Evolutionary conservation across 1,284 basidiomycete species (phyloP).

Genomic region (Boletus semigastroideus): DNA sequence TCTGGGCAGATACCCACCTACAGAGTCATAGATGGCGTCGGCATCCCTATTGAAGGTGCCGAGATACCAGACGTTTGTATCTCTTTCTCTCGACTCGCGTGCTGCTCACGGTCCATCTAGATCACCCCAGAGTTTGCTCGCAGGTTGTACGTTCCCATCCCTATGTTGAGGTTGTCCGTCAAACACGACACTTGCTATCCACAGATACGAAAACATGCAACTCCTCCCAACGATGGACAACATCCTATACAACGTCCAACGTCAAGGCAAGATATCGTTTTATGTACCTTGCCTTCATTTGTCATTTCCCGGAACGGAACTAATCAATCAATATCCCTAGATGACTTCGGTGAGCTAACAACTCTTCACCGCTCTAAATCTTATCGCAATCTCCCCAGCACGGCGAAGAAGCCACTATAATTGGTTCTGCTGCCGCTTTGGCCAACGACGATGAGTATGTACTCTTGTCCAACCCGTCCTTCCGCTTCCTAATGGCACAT

Average conservation of each 20-base stretch:
- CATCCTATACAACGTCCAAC: conserved; percentile 87
- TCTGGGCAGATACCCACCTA: conserved; percentile 75
- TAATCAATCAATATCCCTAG: conserved; percentile 35
- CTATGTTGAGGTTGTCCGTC: not conserved
- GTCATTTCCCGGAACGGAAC: conserved; percentile 17
- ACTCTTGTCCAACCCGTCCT: not conserved
- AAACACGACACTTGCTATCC: not conserved
- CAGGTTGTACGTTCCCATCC: conserved; percentile 51
- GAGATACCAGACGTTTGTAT: conserved; percentile 64
- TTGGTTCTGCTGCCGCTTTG: conserved; percentile 87
- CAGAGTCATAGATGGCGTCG: conserved; percentile 77
- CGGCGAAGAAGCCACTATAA: conserved; percentile 90
- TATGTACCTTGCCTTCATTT: conserved; percentile 58
- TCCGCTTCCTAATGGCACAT: conserved; percentile 10
- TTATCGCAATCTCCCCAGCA: conserved; percentile 46
- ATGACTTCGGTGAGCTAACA: conserved; percentile 67
- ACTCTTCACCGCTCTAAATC: not conserved
- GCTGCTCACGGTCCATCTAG: conserved; percentile 39
- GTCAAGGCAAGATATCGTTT: conserved; percentile 93
- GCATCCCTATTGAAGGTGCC: conserved; percentile 70
- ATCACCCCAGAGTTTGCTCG: conserved; percentile 72
- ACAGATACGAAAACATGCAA: conserved; percentile 79
- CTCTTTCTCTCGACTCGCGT: not conserved
- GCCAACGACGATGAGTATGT: conserved; percentile 84
- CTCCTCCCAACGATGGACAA: conserved; percentile 86